Evolutionary conservation across 2,329 filamentous ascomycete genomes (phyloP), one percentile per base, ranked within the genome.

Genomic region (Phyllosticta citribraziliensis): DNA sequence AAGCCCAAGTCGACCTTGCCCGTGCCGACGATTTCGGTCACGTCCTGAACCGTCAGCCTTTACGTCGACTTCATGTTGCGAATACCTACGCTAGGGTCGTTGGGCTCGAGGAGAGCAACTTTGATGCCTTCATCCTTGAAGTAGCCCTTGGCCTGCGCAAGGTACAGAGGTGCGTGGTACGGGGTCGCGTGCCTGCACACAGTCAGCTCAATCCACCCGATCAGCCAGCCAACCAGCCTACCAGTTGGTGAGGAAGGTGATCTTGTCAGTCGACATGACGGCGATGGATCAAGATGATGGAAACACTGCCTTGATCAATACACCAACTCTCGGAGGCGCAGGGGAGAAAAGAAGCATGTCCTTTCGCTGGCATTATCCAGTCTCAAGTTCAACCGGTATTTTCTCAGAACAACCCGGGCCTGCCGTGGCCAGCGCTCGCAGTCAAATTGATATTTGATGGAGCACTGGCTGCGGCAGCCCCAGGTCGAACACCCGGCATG

Each of bases 311-410:
- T 64, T 67, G 70, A 78, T 84, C 73, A 84, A 80, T 78, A 71
- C 70, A 72, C 68, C 70, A 67, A 67, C 66, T 62, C 66, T 61
- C 60, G 62, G 54, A 60, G 58, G 62, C 25, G 69, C 22, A 65
- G 70, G 70, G 70, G 73, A 72, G 73, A 77, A 80, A 84, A 84
- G 83, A 87, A 87, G 87, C 87, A 89, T 86, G 84, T 89, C 84
- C 87, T 89, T 89, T 86, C 88, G 87, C 87, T 88, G 86, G 86
- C 82, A 88, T 89, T 88, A 87, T 86, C 84, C 85, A 88, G 86
- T 88, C 40, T 89, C 87, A 89, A 89, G 87, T 90, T 89, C 81
- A 78, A 47, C 77, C 85, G 86, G 86, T 88, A 86, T 88, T 77
- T 47, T 88, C 85, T 88, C 85, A 88, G 85, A 86, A 78, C 79